Evolutionary conservation across 495 filamentous ascomycete species (phyloP).

Genomic region (Ascodesmis nigricans): DNA sequence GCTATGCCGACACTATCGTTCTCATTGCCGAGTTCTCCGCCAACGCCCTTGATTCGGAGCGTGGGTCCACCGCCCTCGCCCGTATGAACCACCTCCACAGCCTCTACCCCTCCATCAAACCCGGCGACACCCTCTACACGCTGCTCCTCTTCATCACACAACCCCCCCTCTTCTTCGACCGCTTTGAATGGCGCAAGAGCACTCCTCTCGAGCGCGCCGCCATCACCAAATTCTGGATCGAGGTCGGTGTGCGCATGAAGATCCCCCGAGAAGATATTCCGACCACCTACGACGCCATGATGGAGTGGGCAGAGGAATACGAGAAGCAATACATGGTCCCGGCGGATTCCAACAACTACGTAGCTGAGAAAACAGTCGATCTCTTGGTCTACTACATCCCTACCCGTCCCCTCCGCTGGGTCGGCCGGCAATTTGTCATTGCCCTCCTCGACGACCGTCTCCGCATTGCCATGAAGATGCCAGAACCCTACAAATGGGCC

Average conservation of each 20-base stretch:
- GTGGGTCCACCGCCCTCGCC: slow-evolving; percentile 31
- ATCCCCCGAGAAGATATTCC: slow-evolving; percentile 23
- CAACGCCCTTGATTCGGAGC: slow-evolving; percentile 23
- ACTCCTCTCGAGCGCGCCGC: slow-evolving; percentile 24
- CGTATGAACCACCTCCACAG: slow-evolving; percentile 39
- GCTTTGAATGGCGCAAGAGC: slow-evolving; percentile 26
- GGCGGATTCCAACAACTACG: slow-evolving; percentile 29
- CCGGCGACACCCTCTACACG: slow-evolving; percentile 26
- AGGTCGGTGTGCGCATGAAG: slow-evolving; percentile 24
- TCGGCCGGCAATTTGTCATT: slow-evolving; percentile 31
- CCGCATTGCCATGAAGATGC: slow-evolving; percentile 31
- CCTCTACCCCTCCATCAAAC: slow-evolving; percentile 27
- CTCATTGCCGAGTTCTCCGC: slow-evolving; percentile 36
- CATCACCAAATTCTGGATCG: slow-evolving; percentile 25
- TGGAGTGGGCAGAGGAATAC: slow-evolving; percentile 30
- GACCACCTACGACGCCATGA: slow-evolving; percentile 30
- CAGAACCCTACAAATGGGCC: slow-evolving; percentile 24
- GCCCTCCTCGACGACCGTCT: slow-evolving; percentile 40
- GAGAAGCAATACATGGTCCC: slow-evolving; percentile 34
- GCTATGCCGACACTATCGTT: slow-evolving; percentile 38
- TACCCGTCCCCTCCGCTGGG: slow-evolving; percentile 21
- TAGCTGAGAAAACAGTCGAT: slow-evolving; percentile 33
- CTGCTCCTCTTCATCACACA: slow-evolving; percentile 26
- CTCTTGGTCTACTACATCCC: slow-evolving; percentile 36
- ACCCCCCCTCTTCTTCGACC: slow-evolving; percentile 23